Conservation (phyloP, 139 green algal species). For the Coelastrella sp. region DNA sequence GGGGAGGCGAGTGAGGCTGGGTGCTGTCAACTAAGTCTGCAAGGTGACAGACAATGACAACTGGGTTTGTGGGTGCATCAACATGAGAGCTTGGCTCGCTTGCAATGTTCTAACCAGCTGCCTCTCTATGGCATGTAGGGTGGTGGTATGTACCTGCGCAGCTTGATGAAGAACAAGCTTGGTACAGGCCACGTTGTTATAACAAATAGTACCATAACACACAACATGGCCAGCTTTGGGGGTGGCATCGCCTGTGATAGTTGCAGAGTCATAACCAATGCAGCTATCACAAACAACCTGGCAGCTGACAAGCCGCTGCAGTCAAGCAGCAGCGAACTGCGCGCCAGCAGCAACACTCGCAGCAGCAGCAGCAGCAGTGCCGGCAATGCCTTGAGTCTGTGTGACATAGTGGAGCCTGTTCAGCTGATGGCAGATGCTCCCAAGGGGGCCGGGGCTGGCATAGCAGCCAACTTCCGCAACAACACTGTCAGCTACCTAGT, state of each 20-base stretch:
- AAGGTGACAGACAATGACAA: too few relatives aligned
- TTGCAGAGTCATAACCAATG: not conserved
- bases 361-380: not conserved
- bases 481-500: too few relatives aligned
- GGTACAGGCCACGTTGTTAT: not conserved
- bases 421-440: not conserved
- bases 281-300: not conserved
- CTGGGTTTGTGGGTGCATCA: too few relatives aligned
- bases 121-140: not conserved
- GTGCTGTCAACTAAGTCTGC: too few relatives aligned
- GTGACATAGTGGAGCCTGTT: not conserved
- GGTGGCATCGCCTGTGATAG: slow-evolving; percentile 1
- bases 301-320: not conserved
- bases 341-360: not conserved
- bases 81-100: too few relatives aligned
- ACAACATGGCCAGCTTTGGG: not conserved
- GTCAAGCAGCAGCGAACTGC: not conserved
- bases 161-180: not conserved
- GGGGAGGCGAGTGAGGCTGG: too few relatives aligned
- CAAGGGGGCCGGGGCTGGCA: too few relatives aligned
- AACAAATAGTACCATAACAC: not conserved
- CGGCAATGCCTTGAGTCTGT: not conserved
- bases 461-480: too few relatives aligned
- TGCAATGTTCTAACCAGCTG: too few relatives aligned
- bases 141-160: not conserved